A percentile compares a stretch with the other conserved stretches of the same genome.
Evolutionary conservation across 139 green algal species (phyloP).

Genomic region (Micromonas commoda): DNA sequence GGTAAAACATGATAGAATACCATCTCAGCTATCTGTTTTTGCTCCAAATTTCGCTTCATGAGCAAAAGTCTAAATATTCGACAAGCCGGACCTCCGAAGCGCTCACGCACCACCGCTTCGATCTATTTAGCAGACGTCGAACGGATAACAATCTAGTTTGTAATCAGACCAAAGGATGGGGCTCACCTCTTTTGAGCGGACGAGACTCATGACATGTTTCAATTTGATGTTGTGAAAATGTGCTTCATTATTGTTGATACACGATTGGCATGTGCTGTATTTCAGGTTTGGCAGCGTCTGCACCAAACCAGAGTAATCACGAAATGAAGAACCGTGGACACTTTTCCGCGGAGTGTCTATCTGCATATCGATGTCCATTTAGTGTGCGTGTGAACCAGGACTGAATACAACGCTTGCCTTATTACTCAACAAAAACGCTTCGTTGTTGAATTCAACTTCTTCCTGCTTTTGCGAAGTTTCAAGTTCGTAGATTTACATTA

Average conservation of each 20-base stretch:
- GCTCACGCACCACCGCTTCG: conserved; percentile 44
- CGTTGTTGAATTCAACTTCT: no score
- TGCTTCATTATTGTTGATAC: neutral
- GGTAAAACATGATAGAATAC: conserved; percentile 7
- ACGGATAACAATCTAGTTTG: conserved; percentile 5
- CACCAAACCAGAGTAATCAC: no score
- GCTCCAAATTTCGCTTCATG: conserved; percentile 64
- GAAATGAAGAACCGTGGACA: no score
- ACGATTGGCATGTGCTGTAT: neutral
- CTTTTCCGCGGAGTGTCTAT: no score
- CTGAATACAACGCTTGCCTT: no score
- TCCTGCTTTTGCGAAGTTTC: neutral
- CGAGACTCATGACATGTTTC: neutral
- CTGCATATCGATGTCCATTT: no score
- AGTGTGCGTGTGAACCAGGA: no score
- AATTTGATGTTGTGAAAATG: no score
- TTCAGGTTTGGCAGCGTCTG: no score
- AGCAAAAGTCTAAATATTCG: conserved; percentile 71
- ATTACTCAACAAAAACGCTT: no score
- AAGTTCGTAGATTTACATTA: neutral
- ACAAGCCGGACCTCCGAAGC: conserved; percentile 55
- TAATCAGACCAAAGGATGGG: neutral
- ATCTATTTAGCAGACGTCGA: conserved; percentile 40
- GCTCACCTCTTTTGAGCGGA: neutral
- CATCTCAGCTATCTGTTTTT: conserved; percentile 60